Evolutionary conservation across 139 green algal species (phyloP).

Genomic region (Chlorella sp.): DNA sequence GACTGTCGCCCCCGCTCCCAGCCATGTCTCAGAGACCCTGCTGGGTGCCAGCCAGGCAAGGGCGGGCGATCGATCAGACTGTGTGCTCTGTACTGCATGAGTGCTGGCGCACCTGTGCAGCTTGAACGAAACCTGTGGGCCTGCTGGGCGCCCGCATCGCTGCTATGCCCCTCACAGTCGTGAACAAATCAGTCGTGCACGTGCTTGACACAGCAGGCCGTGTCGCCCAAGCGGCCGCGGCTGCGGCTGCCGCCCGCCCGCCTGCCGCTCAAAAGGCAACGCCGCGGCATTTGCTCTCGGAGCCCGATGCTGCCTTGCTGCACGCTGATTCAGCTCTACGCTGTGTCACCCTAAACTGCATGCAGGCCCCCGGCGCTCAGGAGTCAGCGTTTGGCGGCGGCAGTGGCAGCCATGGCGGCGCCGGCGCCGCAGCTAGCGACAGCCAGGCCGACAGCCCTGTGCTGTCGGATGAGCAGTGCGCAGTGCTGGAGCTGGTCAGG

Average conservation of each 20-base stretch:
- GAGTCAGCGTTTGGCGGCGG: background rate
- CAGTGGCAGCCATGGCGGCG: background rate
- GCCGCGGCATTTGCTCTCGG: background rate
- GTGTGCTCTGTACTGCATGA: too few species aligned
- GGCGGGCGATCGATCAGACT: too few species aligned
- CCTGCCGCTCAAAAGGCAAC: background rate
- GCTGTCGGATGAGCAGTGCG: constrained; percentile 28
- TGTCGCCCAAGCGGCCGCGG: background rate
- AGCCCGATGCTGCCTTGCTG: background rate
- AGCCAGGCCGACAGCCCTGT: constrained; percentile 20
- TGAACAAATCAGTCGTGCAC: too few species aligned
- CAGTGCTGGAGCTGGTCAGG: constrained; percentile 56
- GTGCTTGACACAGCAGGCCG: too few species aligned
- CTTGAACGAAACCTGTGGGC: background rate
- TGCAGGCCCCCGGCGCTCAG: background rate
- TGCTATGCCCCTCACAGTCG: too few species aligned
- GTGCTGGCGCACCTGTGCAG: too few species aligned
- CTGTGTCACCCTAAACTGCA: background rate
- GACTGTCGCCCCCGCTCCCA: background rate
- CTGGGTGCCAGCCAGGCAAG: background rate
- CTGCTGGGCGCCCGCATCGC: background rate
- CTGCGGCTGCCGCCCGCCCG: background rate
- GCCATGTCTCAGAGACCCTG: background rate
- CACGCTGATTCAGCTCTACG: background rate
- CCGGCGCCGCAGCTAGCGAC: background rate